phyloP scores from a whole-genome alignment of 257 asterid genomes.

The Gynochthodes officinalis region DNA sequence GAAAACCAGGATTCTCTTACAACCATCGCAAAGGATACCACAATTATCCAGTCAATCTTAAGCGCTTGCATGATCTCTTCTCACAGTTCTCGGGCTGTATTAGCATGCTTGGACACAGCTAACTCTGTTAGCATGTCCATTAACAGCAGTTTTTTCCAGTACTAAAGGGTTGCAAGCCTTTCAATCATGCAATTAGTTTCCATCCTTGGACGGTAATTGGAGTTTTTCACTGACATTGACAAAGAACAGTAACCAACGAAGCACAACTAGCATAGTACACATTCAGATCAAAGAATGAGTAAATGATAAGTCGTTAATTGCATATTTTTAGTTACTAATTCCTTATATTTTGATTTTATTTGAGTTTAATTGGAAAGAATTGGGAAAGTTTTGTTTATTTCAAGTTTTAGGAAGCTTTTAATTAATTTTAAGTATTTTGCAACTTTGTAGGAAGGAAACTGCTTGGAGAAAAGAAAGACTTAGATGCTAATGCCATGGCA shows the following conservation, averaged over 20 bases:
- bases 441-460: too few relatives aligned
- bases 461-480: too few relatives aligned
- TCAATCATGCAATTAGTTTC: neutral
- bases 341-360: too few relatives aligned
- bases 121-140: neutral
- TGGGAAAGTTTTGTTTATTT: too few relatives aligned
- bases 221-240: neutral
- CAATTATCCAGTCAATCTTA: neutral
- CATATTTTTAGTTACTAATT: too few relatives aligned
- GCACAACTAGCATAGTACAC: neutral
- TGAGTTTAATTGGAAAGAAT: too few relatives aligned
- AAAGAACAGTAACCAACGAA: neutral
- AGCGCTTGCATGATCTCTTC: neutral
- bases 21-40: neutral
- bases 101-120: too few relatives aligned
- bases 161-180: neutral
- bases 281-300: neutral
- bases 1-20: neutral
- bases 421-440: too few relatives aligned
- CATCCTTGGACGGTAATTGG: neutral
- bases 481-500: too few relatives aligned
- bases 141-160: neutral
- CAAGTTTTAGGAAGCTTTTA: too few relatives aligned
- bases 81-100: too few relatives aligned
- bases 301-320: too few relatives aligned